These are phyloP conservation scores for Forsythia suspensa DNA, from an alignment of 257 asterid genomes.

Conservation along the genomic window DNA sequence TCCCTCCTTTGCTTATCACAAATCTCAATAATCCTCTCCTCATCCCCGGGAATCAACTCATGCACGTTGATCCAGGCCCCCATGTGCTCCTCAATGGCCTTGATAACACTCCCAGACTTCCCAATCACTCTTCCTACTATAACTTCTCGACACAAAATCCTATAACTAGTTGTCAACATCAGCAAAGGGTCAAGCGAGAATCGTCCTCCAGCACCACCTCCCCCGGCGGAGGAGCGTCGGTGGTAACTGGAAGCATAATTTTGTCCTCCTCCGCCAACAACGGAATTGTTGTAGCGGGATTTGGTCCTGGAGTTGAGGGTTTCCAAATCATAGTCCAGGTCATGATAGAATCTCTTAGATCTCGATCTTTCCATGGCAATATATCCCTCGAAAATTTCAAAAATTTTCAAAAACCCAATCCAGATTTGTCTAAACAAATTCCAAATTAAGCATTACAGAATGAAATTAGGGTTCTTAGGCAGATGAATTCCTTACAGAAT, in stretches of 20 bases:
- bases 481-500: neutral
- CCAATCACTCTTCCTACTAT: constrained; percentile 98
- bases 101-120: constrained; percentile 83
- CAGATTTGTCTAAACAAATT: neutral
- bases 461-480: neutral
- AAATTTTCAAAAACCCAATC: neutral
- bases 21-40: constrained; percentile 92
- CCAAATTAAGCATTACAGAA: neutral
- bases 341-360: constrained; percentile 69
- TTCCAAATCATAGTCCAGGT: constrained; percentile 71
- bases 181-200: too few species aligned
- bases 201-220: constrained; percentile 30
- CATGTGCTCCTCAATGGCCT: constrained; percentile 82
- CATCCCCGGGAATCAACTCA: constrained; percentile 80
- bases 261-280: constrained; percentile 42
- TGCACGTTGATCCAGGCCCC: constrained; percentile 97
- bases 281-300: constrained; percentile 46
- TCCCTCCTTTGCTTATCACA: constrained; percentile 71
- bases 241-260: constrained; percentile 38
- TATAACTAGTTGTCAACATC: constrained; percentile 61
- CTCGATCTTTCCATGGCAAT: constrained; percentile 70
- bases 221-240: constrained; percentile 42
- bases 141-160: constrained; percentile 77
- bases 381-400: neutral
- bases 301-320: constrained; percentile 40